Evolutionary conservation across 2,329 filamentous ascomycete species (phyloP).

Genomic region (Xylariaceae sp.): DNA sequence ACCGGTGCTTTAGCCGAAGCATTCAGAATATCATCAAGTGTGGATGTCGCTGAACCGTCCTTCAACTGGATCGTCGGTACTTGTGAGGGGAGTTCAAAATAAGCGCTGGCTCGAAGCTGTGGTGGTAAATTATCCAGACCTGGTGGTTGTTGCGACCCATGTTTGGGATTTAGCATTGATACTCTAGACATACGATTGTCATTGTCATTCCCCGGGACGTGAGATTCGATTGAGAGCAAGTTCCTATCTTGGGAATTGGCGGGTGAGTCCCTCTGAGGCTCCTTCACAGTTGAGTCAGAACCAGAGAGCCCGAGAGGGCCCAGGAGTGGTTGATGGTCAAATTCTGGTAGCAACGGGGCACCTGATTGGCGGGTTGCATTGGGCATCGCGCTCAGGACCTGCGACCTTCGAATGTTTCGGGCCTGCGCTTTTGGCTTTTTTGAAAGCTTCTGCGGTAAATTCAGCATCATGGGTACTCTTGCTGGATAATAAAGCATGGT

Average conservation of each 20-base stretch:
- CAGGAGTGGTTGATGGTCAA: constrained; percentile 26
- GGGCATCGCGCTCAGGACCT: constrained; percentile 63
- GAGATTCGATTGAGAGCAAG: constrained; percentile 7
- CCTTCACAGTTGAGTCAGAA: constrained; percentile 3
- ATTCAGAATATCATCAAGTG: constrained; percentile 86
- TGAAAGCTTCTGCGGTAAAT: constrained; percentile 82
- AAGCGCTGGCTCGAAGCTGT: constrained; percentile 84
- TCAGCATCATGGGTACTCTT: constrained; percentile 88
- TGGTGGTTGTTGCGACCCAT: constrained; percentile 37
- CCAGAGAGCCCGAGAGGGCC: constrained; percentile 31
- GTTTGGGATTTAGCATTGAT: constrained; percentile 35
- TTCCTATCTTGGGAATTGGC: constrained; percentile 12
- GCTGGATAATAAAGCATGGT: constrained; percentile 94
- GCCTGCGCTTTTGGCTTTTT: constrained; percentile 61
- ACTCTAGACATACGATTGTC: constrained; percentile 19
- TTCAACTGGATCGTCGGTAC: constrained; percentile 53
- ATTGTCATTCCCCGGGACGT: constrained; percentile 9
- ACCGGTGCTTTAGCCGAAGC: constrained; percentile 85
- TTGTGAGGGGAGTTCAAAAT: constrained; percentile 69
- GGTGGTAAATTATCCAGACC: constrained; percentile 62
- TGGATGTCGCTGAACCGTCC: constrained; percentile 80
- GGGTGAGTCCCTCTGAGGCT: constrained; percentile 1
- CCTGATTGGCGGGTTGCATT: constrained; percentile 36
- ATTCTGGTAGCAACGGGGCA: constrained; percentile 32
- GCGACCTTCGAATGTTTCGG: constrained; percentile 67